These are phyloP conservation scores for Ganoderma leucocontextum DNA, from an alignment of 1,284 basidiomycete species.

Conservation along the genomic window DNA sequence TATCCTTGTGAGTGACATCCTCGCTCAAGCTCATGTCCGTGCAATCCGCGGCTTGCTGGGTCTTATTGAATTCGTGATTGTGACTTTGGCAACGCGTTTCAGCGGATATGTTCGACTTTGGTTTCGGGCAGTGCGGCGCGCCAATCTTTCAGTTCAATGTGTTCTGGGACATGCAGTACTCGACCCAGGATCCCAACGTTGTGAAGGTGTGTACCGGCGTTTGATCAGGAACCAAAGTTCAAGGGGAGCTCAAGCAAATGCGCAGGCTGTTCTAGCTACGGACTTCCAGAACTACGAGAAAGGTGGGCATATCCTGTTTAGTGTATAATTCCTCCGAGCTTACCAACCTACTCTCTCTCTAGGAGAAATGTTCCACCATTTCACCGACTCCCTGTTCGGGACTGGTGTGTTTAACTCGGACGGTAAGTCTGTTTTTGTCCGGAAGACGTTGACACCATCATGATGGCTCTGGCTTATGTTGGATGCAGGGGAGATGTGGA, in stretches of 20 bases:
- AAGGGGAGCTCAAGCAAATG: not conserved
- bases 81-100: not conserved
- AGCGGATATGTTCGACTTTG: conserved; percentile 32
- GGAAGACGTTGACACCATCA: not conserved
- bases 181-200: conserved; percentile 31
- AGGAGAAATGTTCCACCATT: conserved; percentile 29
- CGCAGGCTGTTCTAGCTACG: conserved; percentile 49
- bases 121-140: conserved; percentile 22
- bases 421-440: conserved; percentile 36
- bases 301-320: conserved; percentile 38
- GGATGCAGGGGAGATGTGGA: conserved; percentile 50
- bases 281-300: conserved; percentile 54
- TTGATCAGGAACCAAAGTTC: not conserved
- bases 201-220: conserved; percentile 22
- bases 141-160: conserved; percentile 38
- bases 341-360: not conserved
- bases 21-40: not conserved
- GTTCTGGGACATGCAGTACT: conserved; percentile 41
- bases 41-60: not conserved
- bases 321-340: not conserved
- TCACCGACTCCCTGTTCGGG: conserved; percentile 47
- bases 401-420: conserved; percentile 58
- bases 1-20: conserved; percentile 33
- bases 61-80: too few species aligned
- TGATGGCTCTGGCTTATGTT: not conserved